Evolutionary conservation across 208 protist genomes (phyloP), one percentile per base, ranked within the genome.

Genomic region (Giardia duodenalis): DNA sequence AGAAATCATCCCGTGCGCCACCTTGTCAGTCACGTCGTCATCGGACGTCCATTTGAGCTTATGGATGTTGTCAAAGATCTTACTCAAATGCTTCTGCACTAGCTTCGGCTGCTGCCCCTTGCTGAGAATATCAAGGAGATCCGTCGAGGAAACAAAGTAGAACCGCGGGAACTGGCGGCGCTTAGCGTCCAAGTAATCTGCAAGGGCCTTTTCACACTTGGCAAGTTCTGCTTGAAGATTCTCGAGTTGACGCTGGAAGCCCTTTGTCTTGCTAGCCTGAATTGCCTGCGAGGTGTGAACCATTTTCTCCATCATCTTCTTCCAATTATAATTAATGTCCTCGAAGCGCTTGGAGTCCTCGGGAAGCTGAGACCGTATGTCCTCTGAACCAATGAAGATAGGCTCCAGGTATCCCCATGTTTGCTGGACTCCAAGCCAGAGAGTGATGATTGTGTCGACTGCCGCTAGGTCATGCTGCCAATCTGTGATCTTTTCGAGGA

Each of bases 131-230:
- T 98, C 97, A 44, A 99, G 95, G 92, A 99, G 94, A 93, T 97
- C 97, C 76, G 97, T 96, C 93, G 98, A 97, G 47, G 97, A 98
- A 46, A 98, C 97, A 94, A 99, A 99, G 96, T 98, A 99, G 96
- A 99, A 99, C 67, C 98, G 96, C 43, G 98, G 97, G 95, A 99
- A 99, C 3, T 97, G 94, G 94, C 96, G 96, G 46, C 98, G 96
- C 95, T 99, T 99, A 94, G 96, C 96, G 93, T 99, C 97, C 19
- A 99, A 96, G 95, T 99, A 99, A 44, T 97, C 96, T 4, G 96
- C 96, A 30, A 99, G 95, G 93, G 98, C 97, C 87, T 98, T 97
- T 95, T 99, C 97, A 95, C 97, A 99, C 94, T 67, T 76, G 0
- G 0, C 0, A 0, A 94, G 43, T 44, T 92, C 44, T 0, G 10